A percentile compares a stretch with the other conserved stretches of the same genome.
phyloP scores from a whole-genome alignment of 148 eudicot genomes.

The Heliosperma pusillum region DNA sequence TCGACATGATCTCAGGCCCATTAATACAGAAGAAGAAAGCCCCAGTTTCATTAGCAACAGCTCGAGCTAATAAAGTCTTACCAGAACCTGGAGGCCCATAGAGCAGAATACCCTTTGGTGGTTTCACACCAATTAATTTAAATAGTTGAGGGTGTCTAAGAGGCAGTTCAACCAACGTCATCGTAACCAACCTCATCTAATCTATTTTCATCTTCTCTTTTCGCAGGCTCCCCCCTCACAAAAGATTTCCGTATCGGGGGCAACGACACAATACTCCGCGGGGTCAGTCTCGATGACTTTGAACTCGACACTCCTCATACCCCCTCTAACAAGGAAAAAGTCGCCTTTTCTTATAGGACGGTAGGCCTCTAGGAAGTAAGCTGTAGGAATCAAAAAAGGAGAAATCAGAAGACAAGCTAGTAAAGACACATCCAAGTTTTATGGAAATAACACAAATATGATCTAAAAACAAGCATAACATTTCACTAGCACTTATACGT shows the following conservation, averaged over 20 bases:
- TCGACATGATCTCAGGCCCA: no score
- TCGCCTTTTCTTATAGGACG: slow-evolving; percentile 83
- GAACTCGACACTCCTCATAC: no score
- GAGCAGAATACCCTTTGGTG: no score
- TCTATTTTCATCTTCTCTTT: slow-evolving; percentile 77
- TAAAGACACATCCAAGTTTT: not conserved
- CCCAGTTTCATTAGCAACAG: slow-evolving; percentile 95
- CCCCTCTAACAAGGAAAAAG: slow-evolving; percentile 78
- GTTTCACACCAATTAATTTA: no score
- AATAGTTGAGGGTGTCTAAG: no score
- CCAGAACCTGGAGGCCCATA: no score
- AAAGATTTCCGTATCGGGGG: slow-evolving; percentile 84
- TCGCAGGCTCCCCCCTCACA: slow-evolving; percentile 87
- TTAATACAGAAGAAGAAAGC: no score
- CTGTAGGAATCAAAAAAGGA: slow-evolving; percentile 31
- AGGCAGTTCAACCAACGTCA: no score
- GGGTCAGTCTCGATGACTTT: no score
- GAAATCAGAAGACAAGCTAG: not conserved
- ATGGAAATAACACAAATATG: not conserved
- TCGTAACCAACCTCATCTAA: no score
- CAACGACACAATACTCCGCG: no score
- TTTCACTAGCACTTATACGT: not conserved
- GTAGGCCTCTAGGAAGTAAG: slow-evolving; percentile 77
- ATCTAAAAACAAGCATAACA: not conserved
- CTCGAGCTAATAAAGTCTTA: slow-evolving; percentile 78